A percentile compares a stretch with the other conserved stretches of the same genome.
Conservation (phyloP, 768 basidiomycete species). For the Auricularia sp. region DNA sequence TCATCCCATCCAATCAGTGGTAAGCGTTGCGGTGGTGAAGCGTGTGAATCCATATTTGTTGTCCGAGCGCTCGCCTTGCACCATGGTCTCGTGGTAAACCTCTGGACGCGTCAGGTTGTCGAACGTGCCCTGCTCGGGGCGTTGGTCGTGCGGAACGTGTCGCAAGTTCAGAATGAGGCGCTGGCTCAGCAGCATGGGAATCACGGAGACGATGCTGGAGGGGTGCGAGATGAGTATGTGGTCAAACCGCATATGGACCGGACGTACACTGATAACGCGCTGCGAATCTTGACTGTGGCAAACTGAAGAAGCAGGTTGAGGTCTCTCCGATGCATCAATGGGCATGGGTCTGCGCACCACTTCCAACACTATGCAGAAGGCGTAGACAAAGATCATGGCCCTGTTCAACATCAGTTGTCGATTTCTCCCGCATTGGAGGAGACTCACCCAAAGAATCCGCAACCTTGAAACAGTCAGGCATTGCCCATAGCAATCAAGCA, state of each 20-base stretch:
- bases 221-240: not conserved
- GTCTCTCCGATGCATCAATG: too few relatives aligned
- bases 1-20: too few relatives aligned
- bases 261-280: too few relatives aligned
- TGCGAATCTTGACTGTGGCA: too few relatives aligned
- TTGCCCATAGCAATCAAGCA: too few relatives aligned
- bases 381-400: not conserved
- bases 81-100: not conserved
- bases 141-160: not conserved
- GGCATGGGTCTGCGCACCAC: not conserved
- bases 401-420: not conserved
- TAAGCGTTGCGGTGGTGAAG: too few relatives aligned
- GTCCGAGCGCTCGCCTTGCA: too few relatives aligned
- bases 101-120: not conserved
- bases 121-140: not conserved
- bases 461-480: not conserved
- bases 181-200: not conserved
- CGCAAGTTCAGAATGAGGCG: not conserved
- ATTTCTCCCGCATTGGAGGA: too few relatives aligned
- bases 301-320: too few relatives aligned
- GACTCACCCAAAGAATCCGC: not conserved
- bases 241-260: too few relatives aligned
- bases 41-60: too few relatives aligned
- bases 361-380: not conserved
- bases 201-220: not conserved